Evolutionary conservation across 2,329 filamentous ascomycete species (phyloP).

Genomic region (Colletotrichum falcatum): DNA sequence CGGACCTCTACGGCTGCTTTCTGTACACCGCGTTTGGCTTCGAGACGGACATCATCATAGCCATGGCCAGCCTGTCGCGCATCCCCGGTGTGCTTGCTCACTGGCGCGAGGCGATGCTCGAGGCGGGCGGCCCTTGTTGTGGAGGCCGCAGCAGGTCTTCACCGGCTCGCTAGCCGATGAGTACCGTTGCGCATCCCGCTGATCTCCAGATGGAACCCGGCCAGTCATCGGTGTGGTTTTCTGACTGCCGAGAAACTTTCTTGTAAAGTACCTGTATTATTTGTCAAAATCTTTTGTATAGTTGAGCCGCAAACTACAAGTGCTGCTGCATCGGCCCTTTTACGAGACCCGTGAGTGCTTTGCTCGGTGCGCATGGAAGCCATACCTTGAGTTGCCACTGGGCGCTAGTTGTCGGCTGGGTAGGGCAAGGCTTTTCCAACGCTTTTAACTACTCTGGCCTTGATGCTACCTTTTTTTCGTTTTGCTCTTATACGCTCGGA

Average conservation of each 20-base stretch:
- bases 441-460: too few species aligned
- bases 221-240: neutral
- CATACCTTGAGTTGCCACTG: neutral
- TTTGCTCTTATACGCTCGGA: too few species aligned
- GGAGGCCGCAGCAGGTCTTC: constrained; percentile 47
- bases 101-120: constrained; percentile 47
- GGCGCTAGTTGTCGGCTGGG: neutral
- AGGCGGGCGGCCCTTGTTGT: constrained; percentile 46
- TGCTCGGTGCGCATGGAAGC: neutral
- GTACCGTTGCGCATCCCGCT: neutral
- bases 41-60: constrained; percentile 46
- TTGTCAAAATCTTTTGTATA: neutral
- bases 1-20: constrained; percentile 58
- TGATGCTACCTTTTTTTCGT: too few species aligned
- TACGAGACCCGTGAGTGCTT: neutral
- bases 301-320: neutral
- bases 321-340: neutral
- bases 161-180: constrained; percentile 32
- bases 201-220: neutral
- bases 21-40: constrained; percentile 53
- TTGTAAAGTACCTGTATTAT: too few species aligned
- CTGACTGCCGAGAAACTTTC: neutral
- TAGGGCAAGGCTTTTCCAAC: too few species aligned
- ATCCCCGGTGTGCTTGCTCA: constrained; percentile 47
- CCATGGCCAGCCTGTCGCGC: constrained; percentile 46